Base-by-base conservation (phyloP, 2,329 filamentous ascomycete species). In the Xylariaceae sp. region DNA sequence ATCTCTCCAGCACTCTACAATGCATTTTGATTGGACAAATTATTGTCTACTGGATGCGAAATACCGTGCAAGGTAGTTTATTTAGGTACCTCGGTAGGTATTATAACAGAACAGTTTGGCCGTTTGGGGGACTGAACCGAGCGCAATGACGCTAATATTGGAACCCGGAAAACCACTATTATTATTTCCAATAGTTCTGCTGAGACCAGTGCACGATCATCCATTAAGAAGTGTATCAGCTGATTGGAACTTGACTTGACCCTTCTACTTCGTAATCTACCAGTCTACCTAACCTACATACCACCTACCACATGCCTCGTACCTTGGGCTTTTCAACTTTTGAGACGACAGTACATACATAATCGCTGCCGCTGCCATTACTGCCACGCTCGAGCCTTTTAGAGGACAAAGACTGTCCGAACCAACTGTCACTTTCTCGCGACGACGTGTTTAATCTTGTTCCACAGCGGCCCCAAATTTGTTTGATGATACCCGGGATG, bases 391-490 rank as follows among this genome's bases (percentile, higher is more conserved):
- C 32, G 32, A 37, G 32, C 32, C 14, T 16, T 7, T 37, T 12
- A 37, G 32, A 16, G 32, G 32, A 37, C 32, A 37, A 37, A 37
- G 14, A 26, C 32, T 16, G 32, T 16, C 12, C n/a, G 20, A 3
- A 43, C 41, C 20, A 43, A n/a, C 12, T 46, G 32, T 16, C 46
- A 48, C 18, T 49, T 42, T 42, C 46, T 49, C 47, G 47, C 47
- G 47, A 49, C 37, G 42, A 42, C 47, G 47, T 20, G 40, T 49
- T 40, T 48, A 18, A 29, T 32, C 23, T 18, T 32, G 21, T 29
- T 46, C 23, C 44, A 46, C 29, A 29, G 23, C 32, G 32, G 9
- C 32, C 32, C 32, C 9, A 37, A 12, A 12, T 37, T 37, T 37
- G 32, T 37, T 37, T 37, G 14, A 16, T 37, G 9, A 37, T 37